Evolutionary conservation across 148 eudicot genomes (phyloP).

Genomic region (Suaeda aralocaspica): DNA sequence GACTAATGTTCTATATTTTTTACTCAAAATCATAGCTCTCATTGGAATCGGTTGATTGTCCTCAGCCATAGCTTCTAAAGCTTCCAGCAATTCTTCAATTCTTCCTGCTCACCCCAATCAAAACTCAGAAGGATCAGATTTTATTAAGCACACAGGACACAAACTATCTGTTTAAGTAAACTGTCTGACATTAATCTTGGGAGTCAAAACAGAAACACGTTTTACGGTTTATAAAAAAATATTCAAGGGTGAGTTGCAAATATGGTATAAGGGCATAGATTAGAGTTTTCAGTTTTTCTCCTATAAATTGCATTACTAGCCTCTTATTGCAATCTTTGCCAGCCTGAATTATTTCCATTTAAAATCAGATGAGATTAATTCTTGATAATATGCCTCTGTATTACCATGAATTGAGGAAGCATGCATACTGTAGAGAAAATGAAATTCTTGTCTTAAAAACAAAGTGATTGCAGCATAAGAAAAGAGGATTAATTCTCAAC

Average conservation of each 20-base stretch:
- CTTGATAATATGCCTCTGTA: background rate
- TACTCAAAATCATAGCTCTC: constrained; percentile 93
- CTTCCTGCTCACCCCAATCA: constrained; percentile 55
- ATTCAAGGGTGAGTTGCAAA: background rate
- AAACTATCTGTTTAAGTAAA: constrained; percentile 4
- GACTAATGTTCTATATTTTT: constrained; percentile 81
- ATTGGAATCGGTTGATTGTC: constrained; percentile 84
- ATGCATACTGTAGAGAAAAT: background rate
- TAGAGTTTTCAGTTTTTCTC: background rate
- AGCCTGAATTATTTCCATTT: background rate
- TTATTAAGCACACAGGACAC: background rate
- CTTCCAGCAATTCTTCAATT: constrained; percentile 77
- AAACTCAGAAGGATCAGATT: background rate
- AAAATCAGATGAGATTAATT: background rate
- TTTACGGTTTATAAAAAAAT: background rate
- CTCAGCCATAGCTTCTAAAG: constrained; percentile 81
- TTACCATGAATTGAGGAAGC: background rate
- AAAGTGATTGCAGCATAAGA: background rate
- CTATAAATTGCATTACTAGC: too few relatives aligned
- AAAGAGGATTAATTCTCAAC: constrained; percentile 26
- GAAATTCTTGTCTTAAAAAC: background rate
- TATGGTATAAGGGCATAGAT: background rate
- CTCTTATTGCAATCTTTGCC: background rate
- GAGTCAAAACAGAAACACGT: constrained; percentile 2
- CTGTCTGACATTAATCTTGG: background rate